These are phyloP conservation scores for Galium porrigens DNA, from an alignment of 305 asterid genomes.

Conservation along the genomic window DNA sequence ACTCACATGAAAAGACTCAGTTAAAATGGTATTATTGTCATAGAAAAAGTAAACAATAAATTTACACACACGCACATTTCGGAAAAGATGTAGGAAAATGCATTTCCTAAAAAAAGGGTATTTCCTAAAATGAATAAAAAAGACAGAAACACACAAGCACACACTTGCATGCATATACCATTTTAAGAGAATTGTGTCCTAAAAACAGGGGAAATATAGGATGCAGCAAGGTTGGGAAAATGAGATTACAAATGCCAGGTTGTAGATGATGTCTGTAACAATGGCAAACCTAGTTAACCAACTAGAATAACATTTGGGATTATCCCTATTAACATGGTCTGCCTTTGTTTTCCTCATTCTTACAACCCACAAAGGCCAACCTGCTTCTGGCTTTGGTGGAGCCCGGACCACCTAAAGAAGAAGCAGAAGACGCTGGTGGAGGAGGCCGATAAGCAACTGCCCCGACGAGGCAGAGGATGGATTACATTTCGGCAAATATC, in stretches of 20 bases:
- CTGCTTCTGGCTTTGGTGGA: slow-evolving; percentile 1
- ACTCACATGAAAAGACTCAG: neutral
- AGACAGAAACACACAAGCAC: neutral
- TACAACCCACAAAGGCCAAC: slow-evolving; percentile 4
- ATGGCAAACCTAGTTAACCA: neutral
- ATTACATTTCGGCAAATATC: neutral
- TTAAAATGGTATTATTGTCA: neutral
- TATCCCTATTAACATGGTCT: slow-evolving; percentile 2
- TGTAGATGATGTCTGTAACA: neutral
- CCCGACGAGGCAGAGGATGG: slow-evolving; percentile 6
- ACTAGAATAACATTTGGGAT: neutral
- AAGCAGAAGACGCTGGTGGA: neutral
- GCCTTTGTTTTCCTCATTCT: neutral
- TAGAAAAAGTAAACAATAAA: too few species aligned
- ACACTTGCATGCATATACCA: neutral
- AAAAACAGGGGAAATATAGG: neutral
- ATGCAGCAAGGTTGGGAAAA: neutral
- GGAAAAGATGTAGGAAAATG: neutral
- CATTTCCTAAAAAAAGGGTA: neutral
- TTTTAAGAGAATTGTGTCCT: neutral
- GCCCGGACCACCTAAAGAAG: neutral
- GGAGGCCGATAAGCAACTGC: neutral
- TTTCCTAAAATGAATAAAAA: too few species aligned
- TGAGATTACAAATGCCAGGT: neutral
- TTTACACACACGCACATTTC: neutral